Evolutionary conservation across 306 rosid genomes (phyloP).

Genomic region (Lathyrus tuberosus): DNA sequence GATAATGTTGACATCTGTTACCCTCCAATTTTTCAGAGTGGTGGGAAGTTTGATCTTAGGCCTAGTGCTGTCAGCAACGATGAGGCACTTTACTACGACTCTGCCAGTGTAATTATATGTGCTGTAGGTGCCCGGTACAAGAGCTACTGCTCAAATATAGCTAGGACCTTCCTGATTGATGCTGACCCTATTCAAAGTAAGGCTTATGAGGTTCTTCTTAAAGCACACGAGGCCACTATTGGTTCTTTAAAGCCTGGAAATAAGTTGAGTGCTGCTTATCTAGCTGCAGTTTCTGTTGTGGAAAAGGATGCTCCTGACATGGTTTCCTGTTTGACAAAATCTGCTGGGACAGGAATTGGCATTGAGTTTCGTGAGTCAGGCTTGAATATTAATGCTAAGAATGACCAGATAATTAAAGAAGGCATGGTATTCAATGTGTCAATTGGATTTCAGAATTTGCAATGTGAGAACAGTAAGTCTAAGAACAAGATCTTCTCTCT

Average conservation of each 20-base stretch:
- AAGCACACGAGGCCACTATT: constrained; percentile 83
- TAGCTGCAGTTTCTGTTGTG: constrained; percentile 78
- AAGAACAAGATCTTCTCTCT: constrained; percentile 68
- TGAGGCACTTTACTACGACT: constrained; percentile 76
- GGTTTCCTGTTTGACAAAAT: constrained; percentile 66
- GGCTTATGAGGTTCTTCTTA: constrained; percentile 84
- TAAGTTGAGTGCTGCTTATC: constrained; percentile 68
- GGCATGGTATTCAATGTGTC: constrained; percentile 94
- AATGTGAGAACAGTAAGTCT: constrained; percentile 49
- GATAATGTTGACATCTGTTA: constrained; percentile 92
- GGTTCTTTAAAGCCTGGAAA: constrained; percentile 72
- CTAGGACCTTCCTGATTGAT: constrained; percentile 88
- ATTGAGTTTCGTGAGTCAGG: constrained; percentile 98
- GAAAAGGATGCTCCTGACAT: constrained; percentile 84
- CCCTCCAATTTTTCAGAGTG: constrained; percentile 96
- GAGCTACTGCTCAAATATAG: constrained; percentile 90
- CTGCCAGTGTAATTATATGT: constrained; percentile 87
- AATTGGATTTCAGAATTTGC: constrained; percentile 85
- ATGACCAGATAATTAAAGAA: constrained; percentile 67
- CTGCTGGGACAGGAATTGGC: constrained; percentile 94
- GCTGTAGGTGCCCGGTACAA: constrained; percentile 91
- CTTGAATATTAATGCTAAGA: constrained; percentile 79
- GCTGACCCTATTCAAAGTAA: constrained; percentile 82
- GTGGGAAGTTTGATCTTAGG: constrained; percentile 87
- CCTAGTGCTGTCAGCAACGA: constrained; percentile 98